Conservation (phyloP, 2,329 filamentous ascomycete genomes). For the Apiospora pterosperma region DNA sequence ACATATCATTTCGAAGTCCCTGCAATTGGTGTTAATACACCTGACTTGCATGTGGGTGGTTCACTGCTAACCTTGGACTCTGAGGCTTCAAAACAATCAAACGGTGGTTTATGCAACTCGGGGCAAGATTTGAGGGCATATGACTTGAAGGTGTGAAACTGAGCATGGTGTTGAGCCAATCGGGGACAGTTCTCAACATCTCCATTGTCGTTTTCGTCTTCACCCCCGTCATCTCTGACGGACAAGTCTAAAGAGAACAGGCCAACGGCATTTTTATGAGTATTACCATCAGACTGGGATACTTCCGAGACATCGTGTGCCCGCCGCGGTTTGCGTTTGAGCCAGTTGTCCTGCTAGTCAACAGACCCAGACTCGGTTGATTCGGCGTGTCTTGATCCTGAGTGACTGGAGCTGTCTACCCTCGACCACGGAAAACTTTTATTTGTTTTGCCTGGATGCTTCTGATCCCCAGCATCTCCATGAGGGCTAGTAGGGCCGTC, state of each 20-base stretch:
- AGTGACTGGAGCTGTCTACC: neutral
- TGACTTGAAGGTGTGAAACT: constrained; percentile 11
- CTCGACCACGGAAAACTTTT: neutral
- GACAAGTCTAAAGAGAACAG: constrained; percentile 3
- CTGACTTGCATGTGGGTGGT: neutral
- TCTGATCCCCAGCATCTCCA: neutral
- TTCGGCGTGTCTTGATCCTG: neutral
- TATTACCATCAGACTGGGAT: constrained; percentile 11
- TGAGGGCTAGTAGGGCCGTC: constrained; percentile 1
- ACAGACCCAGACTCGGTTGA: constrained; percentile 16
- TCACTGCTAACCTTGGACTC: neutral
- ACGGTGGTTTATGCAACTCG: constrained; percentile 17
- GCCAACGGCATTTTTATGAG: neutral
- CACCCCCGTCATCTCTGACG: constrained; percentile 4
- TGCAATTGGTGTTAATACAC: neutral
- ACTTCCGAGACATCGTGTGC: constrained; percentile 24
- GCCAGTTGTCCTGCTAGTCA: constrained; percentile 23
- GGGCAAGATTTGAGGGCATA: constrained; percentile 23
- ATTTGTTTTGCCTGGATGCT: neutral
- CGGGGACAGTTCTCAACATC: constrained; percentile 7
- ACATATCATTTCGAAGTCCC: neutral
- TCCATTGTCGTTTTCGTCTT: constrained; percentile 4
- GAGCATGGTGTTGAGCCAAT: constrained; percentile 10
- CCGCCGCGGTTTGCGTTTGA: constrained; percentile 21
- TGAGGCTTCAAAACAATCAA: neutral